Conservation (phyloP, 2,329 filamentous ascomycete species). For the Penicillium sp. region DNA sequence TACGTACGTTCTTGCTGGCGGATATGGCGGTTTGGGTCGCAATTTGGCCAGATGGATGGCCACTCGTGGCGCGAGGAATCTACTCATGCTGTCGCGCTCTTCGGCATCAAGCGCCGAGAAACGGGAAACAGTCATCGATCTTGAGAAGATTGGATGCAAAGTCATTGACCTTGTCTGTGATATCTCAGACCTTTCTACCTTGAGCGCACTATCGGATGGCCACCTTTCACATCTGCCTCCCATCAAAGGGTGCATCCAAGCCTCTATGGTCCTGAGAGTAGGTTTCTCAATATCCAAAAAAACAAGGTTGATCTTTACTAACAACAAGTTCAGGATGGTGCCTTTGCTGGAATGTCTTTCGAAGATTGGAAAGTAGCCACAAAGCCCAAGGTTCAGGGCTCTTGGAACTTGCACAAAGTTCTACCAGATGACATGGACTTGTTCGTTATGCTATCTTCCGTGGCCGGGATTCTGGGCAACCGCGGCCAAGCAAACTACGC, state of each 20-base stretch:
- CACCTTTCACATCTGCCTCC: conserved; percentile 13
- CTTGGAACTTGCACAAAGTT: conserved; percentile 37
- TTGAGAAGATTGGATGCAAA: conserved; percentile 14
- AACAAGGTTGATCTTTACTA: no score
- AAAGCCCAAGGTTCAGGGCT: conserved; percentile 43
- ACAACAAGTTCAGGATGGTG: conserved; percentile 16
- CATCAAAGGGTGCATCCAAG: conserved; percentile 29
- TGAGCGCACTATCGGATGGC: conserved; percentile 5
- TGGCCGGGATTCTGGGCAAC: conserved; percentile 48
- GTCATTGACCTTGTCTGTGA: conserved; percentile 19
- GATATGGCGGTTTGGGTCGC: conserved; percentile 24
- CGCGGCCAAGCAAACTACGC: conserved; percentile 49
- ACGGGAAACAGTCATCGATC: conserved; percentile 12
- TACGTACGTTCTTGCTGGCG: conserved; percentile 26
- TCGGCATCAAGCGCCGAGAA: conserved; percentile 8
- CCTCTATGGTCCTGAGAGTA: conserved; percentile 24
- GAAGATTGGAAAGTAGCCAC: conserved; percentile 40
- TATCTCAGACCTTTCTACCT: conserved; percentile 10
- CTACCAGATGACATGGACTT: conserved; percentile 40
- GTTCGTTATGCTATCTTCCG: conserved; percentile 46
- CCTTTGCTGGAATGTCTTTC: conserved; percentile 35
- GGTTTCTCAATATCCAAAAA: neutral
- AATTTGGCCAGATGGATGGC: conserved; percentile 26
- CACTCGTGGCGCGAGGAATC: conserved; percentile 16
- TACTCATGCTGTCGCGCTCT: conserved; percentile 23